phyloP scores from a whole-genome alignment of 2,329 filamentous ascomycete species.

The Fusarium sp. region DNA sequence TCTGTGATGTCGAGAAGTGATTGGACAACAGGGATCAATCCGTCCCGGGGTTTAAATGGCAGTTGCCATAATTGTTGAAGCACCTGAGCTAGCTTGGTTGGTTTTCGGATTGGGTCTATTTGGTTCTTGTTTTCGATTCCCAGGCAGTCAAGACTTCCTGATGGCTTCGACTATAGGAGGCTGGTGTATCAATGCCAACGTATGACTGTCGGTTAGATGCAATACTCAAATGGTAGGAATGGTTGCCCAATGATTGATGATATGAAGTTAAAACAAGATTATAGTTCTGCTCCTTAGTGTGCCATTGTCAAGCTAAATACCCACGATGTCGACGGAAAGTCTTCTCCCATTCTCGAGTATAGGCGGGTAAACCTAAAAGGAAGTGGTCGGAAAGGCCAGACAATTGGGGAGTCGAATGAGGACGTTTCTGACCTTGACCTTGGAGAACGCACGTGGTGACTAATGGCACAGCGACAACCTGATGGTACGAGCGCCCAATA shows the following conservation, averaged over 20 bases:
- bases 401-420: too few relatives aligned
- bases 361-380: too few relatives aligned
- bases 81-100: constrained; percentile 12
- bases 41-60: background rate
- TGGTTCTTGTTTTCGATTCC: background rate
- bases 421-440: too few relatives aligned
- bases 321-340: too few relatives aligned
- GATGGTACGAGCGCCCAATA: too few relatives aligned
- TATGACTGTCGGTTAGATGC: background rate
- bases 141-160: background rate
- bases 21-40: background rate
- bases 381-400: too few relatives aligned
- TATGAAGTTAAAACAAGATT: constrained; percentile 35
- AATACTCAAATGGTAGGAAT: constrained; percentile 15
- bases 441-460: too few relatives aligned
- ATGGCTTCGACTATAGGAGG: background rate
- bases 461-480: too few relatives aligned
- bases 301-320: too few relatives aligned
- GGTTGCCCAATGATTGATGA: background rate
- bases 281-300: constrained; percentile 2
- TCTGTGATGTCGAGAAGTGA: constrained; percentile 17
- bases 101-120: constrained; percentile 22
- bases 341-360: too few relatives aligned
- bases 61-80: constrained; percentile 9
- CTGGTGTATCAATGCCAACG: background rate